phyloP scores from a whole-genome alignment of 345 rosid genomes.

The Citrus medica region DNA sequence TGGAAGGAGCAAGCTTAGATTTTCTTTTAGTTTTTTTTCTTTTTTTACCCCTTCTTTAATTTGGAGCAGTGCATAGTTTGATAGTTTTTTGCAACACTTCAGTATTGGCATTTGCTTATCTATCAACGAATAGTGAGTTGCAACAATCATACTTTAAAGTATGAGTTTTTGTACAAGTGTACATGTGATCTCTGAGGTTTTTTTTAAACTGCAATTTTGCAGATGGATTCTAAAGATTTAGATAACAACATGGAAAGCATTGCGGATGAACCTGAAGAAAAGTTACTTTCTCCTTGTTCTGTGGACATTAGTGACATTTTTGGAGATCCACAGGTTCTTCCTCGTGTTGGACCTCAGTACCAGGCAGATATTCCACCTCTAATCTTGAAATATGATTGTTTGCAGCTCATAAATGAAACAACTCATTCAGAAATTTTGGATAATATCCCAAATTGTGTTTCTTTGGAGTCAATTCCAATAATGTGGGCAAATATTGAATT shows the following conservation, averaged over 20 bases:
- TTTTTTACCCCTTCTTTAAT: background rate
- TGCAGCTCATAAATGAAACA: constrained; percentile 21
- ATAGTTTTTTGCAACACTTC: background rate
- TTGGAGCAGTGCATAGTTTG: background rate
- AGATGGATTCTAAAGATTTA: constrained; percentile 35
- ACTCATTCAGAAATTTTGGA: constrained; percentile 12
- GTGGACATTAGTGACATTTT: constrained; percentile 25
- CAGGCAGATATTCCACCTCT: constrained; percentile 52
- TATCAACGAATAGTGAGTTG: background rate
- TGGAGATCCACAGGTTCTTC: constrained; percentile 44
- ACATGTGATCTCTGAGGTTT: background rate
- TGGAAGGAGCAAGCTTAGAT: background rate
- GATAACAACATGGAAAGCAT: constrained; percentile 31
- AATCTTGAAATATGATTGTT: constrained; percentile 22
- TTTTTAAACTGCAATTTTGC: constrained; percentile 5
- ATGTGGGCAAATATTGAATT: constrained; percentile 43
- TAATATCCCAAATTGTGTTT: constrained; percentile 12
- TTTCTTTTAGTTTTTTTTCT: background rate
- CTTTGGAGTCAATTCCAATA: constrained; percentile 39
- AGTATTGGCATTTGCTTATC: background rate
- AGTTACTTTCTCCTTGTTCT: constrained; percentile 25
- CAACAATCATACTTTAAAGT: background rate
- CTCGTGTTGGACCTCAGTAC: constrained; percentile 56
- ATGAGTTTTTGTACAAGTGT: background rate
- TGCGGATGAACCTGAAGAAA: constrained; percentile 31